These are phyloP conservation scores for Serpula lacrymans DNA, from an alignment of 768 basidiomycete species.

Conservation along the genomic window DNA sequence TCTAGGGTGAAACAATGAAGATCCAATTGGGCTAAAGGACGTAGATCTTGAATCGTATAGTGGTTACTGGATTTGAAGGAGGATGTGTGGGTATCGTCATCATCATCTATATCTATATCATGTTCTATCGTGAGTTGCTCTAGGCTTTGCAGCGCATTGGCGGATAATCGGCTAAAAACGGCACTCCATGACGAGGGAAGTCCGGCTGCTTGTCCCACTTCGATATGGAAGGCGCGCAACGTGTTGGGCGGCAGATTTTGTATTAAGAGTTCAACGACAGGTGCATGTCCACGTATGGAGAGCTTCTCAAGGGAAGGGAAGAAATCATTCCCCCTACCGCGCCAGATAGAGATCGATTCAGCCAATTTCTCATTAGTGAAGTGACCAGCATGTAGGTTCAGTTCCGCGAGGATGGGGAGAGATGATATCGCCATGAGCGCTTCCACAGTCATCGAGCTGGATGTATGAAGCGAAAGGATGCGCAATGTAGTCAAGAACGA, in stretches of 20 bases:
- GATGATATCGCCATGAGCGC: conserved; percentile 34
- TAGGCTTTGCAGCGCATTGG: conserved; percentile 27
- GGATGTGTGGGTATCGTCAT: conserved; percentile 27
- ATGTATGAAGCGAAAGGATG: conserved; percentile 37
- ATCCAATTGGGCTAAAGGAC: conserved; percentile 30
- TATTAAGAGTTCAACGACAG: conserved; percentile 33
- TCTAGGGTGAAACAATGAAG: conserved; percentile 38
- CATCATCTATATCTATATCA: conserved; percentile 19
- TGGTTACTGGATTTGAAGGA: conserved; percentile 6
- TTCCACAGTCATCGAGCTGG: conserved; percentile 32
- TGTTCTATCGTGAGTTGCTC: conserved; percentile 41
- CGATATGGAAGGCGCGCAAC: conserved; percentile 37
- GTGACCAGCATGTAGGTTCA: conserved; percentile 43
- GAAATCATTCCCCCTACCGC: conserved; percentile 5
- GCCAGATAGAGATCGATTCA: conserved; percentile 1
- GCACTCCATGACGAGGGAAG: conserved; percentile 30
- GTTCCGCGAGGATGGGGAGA: conserved; percentile 35
- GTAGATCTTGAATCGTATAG: conserved; percentile 27
- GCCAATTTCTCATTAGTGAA: conserved; percentile 25
- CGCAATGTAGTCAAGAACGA: conserved; percentile 30
- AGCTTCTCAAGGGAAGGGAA: conserved; percentile 39
- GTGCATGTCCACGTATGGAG: conserved; percentile 35
- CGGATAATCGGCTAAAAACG: conserved; percentile 29
- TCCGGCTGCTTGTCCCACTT: conserved; percentile 27
- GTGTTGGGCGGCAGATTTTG: conserved; percentile 27